Percentiles rank a stretch among this genome's conserved stretches.
Evolutionary conservation across 2,329 filamentous ascomycete genomes (phyloP).

Genomic region (Cryphonectria radicalis): DNA sequence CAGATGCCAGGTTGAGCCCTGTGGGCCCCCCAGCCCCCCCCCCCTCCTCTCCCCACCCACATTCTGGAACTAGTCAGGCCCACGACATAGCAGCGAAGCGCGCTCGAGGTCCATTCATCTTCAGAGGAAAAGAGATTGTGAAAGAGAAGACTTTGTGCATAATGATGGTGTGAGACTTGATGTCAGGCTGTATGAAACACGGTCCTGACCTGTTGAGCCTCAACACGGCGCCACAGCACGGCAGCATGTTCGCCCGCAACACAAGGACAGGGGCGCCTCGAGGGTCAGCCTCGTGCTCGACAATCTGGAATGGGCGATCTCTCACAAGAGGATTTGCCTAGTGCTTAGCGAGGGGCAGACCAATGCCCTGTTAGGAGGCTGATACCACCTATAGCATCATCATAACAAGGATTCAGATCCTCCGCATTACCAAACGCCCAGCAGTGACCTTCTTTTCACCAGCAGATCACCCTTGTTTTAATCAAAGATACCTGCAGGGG

Average conservation of each 20-base stretch:
- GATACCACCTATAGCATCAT: constrained; percentile 1
- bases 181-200: background rate
- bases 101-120: background rate
- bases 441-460: background rate
- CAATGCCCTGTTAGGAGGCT: background rate
- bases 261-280: background rate
- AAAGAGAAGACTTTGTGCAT: background rate
- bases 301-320: background rate
- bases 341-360: background rate
- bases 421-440: background rate
- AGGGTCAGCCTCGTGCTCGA: background rate
- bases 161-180: background rate
- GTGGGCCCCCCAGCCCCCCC: background rate
- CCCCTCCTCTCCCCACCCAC: background rate
- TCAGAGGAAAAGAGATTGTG: too few relatives aligned
- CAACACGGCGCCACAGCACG: background rate
- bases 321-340: background rate
- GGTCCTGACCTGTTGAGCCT: background rate
- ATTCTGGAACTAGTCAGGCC: background rate
- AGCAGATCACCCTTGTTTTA: constrained; percentile 3
- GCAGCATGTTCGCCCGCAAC: background rate
- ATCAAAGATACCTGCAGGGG: background rate
- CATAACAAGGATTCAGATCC: background rate
- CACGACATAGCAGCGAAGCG: background rate
- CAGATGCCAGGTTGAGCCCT: background rate